Percentiles rank a stretch among this genome's conserved stretches.
phyloP scores from a whole-genome alignment of 2,329 filamentous ascomycete genomes.

The Cladosporium sp. region DNA sequence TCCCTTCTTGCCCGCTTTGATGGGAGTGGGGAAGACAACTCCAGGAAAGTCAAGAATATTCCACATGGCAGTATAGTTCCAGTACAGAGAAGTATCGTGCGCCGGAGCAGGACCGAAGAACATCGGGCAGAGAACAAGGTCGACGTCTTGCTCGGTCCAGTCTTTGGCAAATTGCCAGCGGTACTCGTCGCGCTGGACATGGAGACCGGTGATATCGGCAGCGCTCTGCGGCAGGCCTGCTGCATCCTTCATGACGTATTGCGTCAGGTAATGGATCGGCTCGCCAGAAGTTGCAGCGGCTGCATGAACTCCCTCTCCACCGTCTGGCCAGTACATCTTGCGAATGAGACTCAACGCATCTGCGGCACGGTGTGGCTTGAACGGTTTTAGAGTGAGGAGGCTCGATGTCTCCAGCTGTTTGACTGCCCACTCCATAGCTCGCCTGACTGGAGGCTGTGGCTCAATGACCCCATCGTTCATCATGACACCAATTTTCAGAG shows the following conservation, averaged over 20 bases:
- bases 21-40: not conserved
- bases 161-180: slow-evolving; percentile 41
- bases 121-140: not conserved
- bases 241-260: too few species aligned
- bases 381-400: slow-evolving; percentile 46
- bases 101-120: not conserved
- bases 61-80: slow-evolving; percentile 62
- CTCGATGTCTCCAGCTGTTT: slow-evolving; percentile 47
- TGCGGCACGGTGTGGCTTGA: slow-evolving; percentile 57
- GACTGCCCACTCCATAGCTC: slow-evolving; percentile 43
- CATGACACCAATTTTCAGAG: slow-evolving; percentile 62
- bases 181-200: too few species aligned
- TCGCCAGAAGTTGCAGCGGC: too few species aligned
- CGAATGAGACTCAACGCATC: slow-evolving; percentile 52
- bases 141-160: not conserved
- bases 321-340: slow-evolving; percentile 62
- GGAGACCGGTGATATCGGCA: too few species aligned
- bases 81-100: not conserved
- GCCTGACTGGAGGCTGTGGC: slow-evolving; percentile 65
- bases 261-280: too few species aligned
- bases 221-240: too few species aligned
- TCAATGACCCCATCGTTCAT: slow-evolving; percentile 66
- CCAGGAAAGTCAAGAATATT: slow-evolving; percentile 67
- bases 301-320: slow-evolving; percentile 50
- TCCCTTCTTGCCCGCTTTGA: too few species aligned